A percentile compares a stretch with the other conserved stretches of the same genome.
These are phyloP conservation scores for Fraxinus floribunda DNA, from an alignment of 305 asterid genomes.

Conservation along the genomic window DNA sequence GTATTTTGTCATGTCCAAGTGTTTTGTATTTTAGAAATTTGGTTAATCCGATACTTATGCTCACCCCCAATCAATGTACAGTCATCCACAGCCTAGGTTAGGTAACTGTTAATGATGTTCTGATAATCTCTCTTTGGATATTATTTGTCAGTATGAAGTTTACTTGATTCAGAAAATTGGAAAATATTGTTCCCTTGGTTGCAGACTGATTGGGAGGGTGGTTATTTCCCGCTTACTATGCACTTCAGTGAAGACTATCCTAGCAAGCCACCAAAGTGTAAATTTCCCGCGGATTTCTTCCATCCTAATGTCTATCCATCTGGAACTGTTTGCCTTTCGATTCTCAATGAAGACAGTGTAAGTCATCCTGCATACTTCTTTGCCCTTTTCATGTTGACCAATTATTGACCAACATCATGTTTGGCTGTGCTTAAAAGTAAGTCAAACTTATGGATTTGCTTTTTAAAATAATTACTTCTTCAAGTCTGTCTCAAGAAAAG, in stretches of 20 bases:
- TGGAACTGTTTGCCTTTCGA: constrained; percentile 57
- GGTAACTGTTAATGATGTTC: background rate
- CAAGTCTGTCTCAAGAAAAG: background rate
- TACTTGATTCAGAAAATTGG: background rate
- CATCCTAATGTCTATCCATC: constrained; percentile 62
- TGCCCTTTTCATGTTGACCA: background rate
- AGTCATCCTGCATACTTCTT: constrained; percentile 20
- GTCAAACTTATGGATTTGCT: background rate
- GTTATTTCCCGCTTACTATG: constrained; percentile 49
- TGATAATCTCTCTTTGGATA: background rate
- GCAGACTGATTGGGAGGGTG: constrained; percentile 69
- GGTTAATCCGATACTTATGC: background rate
- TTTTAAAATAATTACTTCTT: background rate
- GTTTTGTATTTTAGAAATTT: background rate
- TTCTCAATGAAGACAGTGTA: constrained; percentile 62
- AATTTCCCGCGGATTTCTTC: constrained; percentile 53
- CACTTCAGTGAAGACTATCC: constrained; percentile 55
- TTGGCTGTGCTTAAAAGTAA: background rate
- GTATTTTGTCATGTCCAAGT: background rate
- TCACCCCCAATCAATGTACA: background rate
- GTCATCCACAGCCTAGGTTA: background rate
- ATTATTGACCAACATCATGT: background rate
- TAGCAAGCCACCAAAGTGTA: constrained; percentile 61
- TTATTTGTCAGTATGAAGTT: background rate
- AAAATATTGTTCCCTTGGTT: background rate